Percentiles rank a stretch among this genome's conserved stretches.
These are phyloP conservation scores for Mucor piriformis DNA, from an alignment of 371 early-diverging fungal genomes.

Conservation along the genomic window DNA sequence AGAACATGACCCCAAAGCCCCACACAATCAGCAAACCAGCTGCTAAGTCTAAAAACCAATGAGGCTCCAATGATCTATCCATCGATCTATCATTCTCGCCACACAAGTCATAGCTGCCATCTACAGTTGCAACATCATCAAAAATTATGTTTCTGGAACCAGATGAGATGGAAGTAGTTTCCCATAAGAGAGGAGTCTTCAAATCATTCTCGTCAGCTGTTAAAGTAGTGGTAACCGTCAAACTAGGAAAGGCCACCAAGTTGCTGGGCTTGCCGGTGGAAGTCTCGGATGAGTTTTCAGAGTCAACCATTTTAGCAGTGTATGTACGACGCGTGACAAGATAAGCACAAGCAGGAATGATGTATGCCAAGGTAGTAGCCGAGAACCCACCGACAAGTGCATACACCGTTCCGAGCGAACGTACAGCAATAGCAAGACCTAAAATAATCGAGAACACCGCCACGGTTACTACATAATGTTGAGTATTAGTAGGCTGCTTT, in stretches of 20 bases:
- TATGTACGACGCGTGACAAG: conserved; percentile 35
- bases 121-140: conserved; percentile 31
- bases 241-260: conserved; percentile 19
- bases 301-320: background rate
- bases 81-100: background rate
- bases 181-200: conserved; percentile 24
- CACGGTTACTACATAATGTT: conserved; percentile 52
- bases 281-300: background rate
- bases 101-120: conserved; percentile 9
- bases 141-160: conserved; percentile 14
- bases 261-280: background rate
- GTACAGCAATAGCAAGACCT: conserved; percentile 40
- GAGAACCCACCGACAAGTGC: conserved; percentile 60
- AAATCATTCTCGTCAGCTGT: conserved; percentile 25
- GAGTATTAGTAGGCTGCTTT: conserved; percentile 39
- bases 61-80: conserved; percentile 12
- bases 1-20: conserved; percentile 46
- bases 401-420: conserved; percentile 55
- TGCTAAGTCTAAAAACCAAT: conserved; percentile 28
- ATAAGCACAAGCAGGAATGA: conserved; percentile 56
- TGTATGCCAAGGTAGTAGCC: conserved; percentile 60
- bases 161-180: conserved; percentile 21
- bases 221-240: conserved; percentile 20
- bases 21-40: conserved; percentile 38
- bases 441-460: conserved; percentile 39